Percentiles rank a stretch among this genome's conserved stretches.
Conservation (phyloP, 2,329 filamentous ascomycete species). For the Grosmannia clavigera region DNA sequence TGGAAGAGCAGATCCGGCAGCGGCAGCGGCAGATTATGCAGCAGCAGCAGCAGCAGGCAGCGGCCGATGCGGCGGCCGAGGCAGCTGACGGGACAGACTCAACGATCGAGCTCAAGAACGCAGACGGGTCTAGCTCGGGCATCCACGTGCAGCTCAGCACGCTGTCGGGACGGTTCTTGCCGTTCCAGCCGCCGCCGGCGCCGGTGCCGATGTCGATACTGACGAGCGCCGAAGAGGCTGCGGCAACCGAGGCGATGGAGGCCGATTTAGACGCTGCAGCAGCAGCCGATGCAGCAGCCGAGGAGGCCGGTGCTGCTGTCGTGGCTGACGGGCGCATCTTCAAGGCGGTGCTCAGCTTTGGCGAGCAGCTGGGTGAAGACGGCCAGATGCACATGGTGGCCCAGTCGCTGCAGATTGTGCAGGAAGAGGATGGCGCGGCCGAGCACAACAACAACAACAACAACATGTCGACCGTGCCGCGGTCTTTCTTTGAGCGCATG, state of each 20-base stretch:
- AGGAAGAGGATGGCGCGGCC: constrained; percentile 20
- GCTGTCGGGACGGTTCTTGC: constrained; percentile 58
- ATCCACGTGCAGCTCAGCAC: constrained; percentile 56
- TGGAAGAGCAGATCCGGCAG: constrained; percentile 6
- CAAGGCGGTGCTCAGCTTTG: constrained; percentile 53
- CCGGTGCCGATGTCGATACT: constrained; percentile 42
- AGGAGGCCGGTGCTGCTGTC: constrained; percentile 16
- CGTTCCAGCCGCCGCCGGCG: constrained; percentile 75
- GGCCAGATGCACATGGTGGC: constrained; percentile 49
- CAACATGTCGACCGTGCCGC: constrained; percentile 19
- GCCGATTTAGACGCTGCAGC: constrained; percentile 25
- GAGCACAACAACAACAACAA: not conserved
- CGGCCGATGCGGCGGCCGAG: constrained; percentile 17
- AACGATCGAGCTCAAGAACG: constrained; percentile 40
- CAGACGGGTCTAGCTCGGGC: constrained; percentile 44
- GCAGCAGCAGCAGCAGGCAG: constrained; percentile 1
- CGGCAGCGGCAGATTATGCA: constrained; percentile 8
- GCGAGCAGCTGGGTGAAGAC: constrained; percentile 48
- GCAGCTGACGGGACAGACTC: constrained; percentile 30
- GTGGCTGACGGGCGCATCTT: constrained; percentile 33
- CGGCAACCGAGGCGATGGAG: constrained; percentile 11
- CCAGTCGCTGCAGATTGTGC: constrained; percentile 45
- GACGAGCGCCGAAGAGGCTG: constrained; percentile 4
- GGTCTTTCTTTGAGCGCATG: constrained; percentile 59
- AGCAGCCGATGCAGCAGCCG: constrained; percentile 20